Conservation (phyloP, 768 basidiomycete species). For the Amanita fuliginea region DNA sequence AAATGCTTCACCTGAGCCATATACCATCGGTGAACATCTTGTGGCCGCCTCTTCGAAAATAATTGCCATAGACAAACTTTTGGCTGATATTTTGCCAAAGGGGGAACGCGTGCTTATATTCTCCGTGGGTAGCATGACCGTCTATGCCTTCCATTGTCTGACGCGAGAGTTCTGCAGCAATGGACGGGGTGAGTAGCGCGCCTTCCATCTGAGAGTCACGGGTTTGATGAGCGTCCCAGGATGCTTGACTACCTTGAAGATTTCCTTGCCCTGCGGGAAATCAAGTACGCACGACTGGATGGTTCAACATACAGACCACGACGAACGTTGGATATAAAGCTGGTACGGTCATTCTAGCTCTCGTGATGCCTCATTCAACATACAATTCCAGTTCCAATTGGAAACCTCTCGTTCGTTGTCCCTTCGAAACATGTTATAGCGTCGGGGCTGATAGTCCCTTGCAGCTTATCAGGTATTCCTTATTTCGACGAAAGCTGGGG, state of each 20-base stretch:
- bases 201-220: neutral
- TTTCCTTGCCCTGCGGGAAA: conserved; percentile 45
- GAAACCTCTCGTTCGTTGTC: conserved; percentile 37
- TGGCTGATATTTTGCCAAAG: conserved; percentile 43
- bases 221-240: conserved; percentile 15
- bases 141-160: neutral
- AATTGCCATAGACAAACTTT: conserved; percentile 47
- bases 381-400: conserved; percentile 37
- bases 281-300: conserved; percentile 52
- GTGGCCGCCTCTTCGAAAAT: conserved; percentile 47
- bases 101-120: conserved; percentile 61
- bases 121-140: conserved; percentile 31
- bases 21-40: conserved; percentile 41
- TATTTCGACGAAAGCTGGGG: conserved; percentile 63
- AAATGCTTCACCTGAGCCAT: conserved; percentile 37
- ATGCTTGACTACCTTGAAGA: conserved; percentile 67
- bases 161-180: conserved; percentile 28
- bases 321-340: conserved; percentile 43
- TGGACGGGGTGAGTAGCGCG: conserved; percentile 25
- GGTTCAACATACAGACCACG: conserved; percentile 42
- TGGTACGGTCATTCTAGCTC: conserved; percentile 23
- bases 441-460: neutral
- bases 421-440: neutral
- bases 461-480: conserved; percentile 57
- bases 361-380: neutral